phyloP scores from a whole-genome alignment of 805 yeast genomes.

The Candida montana region DNA sequence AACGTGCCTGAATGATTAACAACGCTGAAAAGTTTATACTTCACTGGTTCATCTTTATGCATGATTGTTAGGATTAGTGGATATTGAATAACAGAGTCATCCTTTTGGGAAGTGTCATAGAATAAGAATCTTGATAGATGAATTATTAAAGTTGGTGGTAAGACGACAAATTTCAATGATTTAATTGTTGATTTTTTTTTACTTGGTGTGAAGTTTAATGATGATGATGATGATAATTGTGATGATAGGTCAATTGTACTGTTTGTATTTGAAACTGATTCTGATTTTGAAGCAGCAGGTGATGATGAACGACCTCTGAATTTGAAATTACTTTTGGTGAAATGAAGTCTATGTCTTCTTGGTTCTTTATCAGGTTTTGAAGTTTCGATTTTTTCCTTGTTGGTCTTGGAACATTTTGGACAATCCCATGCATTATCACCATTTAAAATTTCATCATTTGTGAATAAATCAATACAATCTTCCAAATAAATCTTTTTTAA shows the following conservation, averaged over 20 bases:
- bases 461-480: constrained; percentile 58
- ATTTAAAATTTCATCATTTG: constrained; percentile 56
- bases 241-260: constrained; percentile 11
- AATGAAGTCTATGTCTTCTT: constrained; percentile 20
- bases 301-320: constrained; percentile 27
- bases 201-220: neutral
- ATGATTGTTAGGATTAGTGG: constrained; percentile 50
- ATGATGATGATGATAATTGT: too few species aligned
- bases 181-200: constrained; percentile 49
- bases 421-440: constrained; percentile 85
- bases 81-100: constrained; percentile 45
- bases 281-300: constrained; percentile 13
- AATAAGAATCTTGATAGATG: constrained; percentile 77
- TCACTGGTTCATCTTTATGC: constrained; percentile 30
- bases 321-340: constrained; percentile 17
- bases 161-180: constrained; percentile 63
- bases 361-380: constrained; percentile 8
- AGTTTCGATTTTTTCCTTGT: neutral
- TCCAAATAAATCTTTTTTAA: constrained; percentile 34
- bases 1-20: constrained; percentile 69
- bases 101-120: constrained; percentile 49
- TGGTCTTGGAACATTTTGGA: constrained; percentile 49
- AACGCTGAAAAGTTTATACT: constrained; percentile 54
- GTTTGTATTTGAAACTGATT: constrained; percentile 11
- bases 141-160: constrained; percentile 75